A percentile compares a stretch with the other conserved stretches of the same genome.
Evolutionary conservation across 2,329 filamentous ascomycete species (phyloP).

Genomic region (Aureobasidium namibiae): DNA sequence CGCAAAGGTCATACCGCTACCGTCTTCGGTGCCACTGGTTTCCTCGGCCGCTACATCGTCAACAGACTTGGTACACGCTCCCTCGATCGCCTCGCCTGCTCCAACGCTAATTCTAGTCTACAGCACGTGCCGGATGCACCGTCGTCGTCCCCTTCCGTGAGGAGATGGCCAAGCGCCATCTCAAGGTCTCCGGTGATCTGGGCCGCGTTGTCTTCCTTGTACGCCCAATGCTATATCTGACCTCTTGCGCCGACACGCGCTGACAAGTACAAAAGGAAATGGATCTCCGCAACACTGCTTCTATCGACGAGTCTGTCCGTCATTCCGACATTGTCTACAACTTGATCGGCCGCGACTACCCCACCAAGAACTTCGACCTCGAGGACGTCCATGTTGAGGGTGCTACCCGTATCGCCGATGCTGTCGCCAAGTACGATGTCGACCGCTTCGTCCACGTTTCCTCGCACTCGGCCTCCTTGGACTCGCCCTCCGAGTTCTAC

Average conservation of each 20-base stretch:
- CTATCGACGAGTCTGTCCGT: conserved; percentile 91
- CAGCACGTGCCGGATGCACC: conserved; percentile 86
- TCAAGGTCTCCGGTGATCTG: conserved; percentile 93
- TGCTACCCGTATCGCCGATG: conserved; percentile 83
- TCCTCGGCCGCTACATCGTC: conserved; percentile 93
- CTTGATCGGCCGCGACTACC: conserved; percentile 85
- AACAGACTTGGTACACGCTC: conserved; percentile 66
- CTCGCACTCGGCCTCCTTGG: conserved; percentile 76
- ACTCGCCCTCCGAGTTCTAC: conserved; percentile 83
- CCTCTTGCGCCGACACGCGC: not conserved
- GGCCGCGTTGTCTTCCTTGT: conserved; percentile 83
- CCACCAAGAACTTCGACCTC: conserved; percentile 96
- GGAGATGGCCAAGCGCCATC: conserved; percentile 94
- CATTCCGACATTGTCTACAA: conserved; percentile 99
- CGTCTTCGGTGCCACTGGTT: conserved; percentile 94
- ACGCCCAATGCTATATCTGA: conserved; percentile 21
- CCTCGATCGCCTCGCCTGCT: not conserved
- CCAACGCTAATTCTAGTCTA: conserved; percentile 14
- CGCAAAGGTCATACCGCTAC: conserved; percentile 80
- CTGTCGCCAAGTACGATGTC: conserved; percentile 94
- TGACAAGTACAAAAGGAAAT: conserved; percentile 57
- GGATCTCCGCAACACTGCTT: conserved; percentile 87
- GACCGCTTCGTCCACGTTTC: conserved; percentile 96
- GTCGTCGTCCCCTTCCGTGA: conserved; percentile 91
- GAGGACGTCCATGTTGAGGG: conserved; percentile 92